Conservation (phyloP, 2,329 filamentous ascomycete genomes). For the Xylaria sp. region DNA sequence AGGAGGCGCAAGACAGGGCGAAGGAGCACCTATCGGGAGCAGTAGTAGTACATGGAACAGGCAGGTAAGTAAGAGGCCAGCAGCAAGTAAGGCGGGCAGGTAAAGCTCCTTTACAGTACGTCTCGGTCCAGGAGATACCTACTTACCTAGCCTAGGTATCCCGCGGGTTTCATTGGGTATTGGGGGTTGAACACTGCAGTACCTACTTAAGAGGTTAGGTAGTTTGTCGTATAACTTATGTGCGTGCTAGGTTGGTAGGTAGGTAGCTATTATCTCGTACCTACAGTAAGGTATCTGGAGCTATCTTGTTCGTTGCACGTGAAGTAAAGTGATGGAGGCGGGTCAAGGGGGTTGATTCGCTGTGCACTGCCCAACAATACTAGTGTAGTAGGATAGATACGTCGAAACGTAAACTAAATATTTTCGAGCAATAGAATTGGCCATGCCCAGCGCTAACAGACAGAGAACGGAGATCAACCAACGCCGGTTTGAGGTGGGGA, state of each 20-base stretch:
- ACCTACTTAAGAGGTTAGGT: too few relatives aligned
- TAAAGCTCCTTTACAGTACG: background rate
- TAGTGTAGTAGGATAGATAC: background rate
- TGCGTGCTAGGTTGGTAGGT: background rate
- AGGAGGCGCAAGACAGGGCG: background rate
- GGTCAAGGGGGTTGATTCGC: slow-evolving; percentile 3
- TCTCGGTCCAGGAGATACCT: background rate
- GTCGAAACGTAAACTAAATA: slow-evolving; percentile 21
- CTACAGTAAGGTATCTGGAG: too few relatives aligned
- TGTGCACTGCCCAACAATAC: background rate
- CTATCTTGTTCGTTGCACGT: slow-evolving; percentile 3
- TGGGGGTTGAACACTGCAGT: background rate
- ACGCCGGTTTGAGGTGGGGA: background rate
- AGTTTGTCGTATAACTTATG: background rate
- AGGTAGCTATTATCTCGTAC: background rate
- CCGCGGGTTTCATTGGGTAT: background rate
- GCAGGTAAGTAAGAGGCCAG: background rate
- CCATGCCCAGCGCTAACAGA: slow-evolving; percentile 2
- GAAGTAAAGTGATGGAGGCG: slow-evolving; percentile 9
- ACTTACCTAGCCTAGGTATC: background rate
- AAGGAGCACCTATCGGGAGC: background rate
- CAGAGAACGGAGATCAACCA: slow-evolving; percentile 5
- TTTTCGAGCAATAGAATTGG: slow-evolving; percentile 29
- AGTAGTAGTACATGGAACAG: background rate
- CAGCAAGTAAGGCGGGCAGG: slow-evolving; percentile 4